These are phyloP conservation scores for Entomortierella chlamydospora DNA, from an alignment of 192 early-diverging fungal genomes.

Conservation along the genomic window DNA sequence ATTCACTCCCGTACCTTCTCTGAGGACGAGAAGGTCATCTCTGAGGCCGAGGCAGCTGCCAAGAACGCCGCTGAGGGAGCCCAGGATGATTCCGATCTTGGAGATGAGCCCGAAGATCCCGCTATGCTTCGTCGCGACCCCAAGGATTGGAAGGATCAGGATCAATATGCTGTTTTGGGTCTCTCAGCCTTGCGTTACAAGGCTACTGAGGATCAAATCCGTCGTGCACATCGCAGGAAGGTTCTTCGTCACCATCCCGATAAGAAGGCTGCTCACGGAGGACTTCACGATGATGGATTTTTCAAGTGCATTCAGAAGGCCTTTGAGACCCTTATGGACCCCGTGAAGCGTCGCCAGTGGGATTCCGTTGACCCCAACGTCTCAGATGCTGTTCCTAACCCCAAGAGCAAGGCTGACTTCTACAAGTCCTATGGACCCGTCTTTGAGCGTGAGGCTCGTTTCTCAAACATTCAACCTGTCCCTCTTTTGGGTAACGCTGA, in stretches of 20 bases:
- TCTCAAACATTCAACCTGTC: slow-evolving; percentile 92
- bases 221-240: slow-evolving; percentile 89
- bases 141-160: slow-evolving; percentile 96
- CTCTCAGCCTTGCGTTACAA: slow-evolving; percentile 88
- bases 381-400: slow-evolving; percentile 75
- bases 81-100: slow-evolving; percentile 72
- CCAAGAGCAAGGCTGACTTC: slow-evolving; percentile 86
- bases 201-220: slow-evolving; percentile 95
- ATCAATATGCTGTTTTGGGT: slow-evolving; percentile 97
- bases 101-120: slow-evolving; percentile 86
- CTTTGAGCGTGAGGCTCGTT: slow-evolving; percentile 91
- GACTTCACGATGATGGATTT: slow-evolving; percentile 92
- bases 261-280: slow-evolving; percentile 90
- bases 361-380: slow-evolving; percentile 95
- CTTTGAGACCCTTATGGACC: slow-evolving; percentile 93
- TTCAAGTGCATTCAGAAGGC: slow-evolving; percentile 99
- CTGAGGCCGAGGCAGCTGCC: slow-evolving; percentile 56
- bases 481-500: slow-evolving; percentile 81
- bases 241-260: slow-evolving; percentile 99
- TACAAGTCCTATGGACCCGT: slow-evolving; percentile 80
- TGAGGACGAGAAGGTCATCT: slow-evolving; percentile 66
- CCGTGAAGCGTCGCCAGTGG: slow-evolving; percentile 90
- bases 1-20: slow-evolving; percentile 70
- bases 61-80: slow-evolving; percentile 52
- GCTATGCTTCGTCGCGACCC: slow-evolving; percentile 86